A percentile compares a stretch with the other conserved stretches of the same genome.
Conservation (phyloP, 208 protist genomes). For the Herpetomonas tarakana region DNA sequence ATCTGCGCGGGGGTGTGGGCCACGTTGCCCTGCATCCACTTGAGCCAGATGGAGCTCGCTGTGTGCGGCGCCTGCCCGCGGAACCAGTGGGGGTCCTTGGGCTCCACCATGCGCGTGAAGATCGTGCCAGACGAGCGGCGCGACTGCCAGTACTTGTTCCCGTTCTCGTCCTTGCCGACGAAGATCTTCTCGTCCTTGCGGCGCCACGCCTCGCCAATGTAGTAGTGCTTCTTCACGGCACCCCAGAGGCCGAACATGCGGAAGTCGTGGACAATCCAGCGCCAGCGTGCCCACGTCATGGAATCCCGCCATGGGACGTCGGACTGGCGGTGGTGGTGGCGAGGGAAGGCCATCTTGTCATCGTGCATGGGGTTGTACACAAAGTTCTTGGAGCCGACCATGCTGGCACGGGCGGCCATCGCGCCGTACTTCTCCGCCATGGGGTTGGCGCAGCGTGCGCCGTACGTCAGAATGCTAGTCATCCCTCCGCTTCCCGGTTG, state of each 20-base stretch:
- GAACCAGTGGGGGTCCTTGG: conserved; percentile 86
- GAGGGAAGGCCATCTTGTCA: conserved; percentile 56
- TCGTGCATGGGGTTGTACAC: conserved; percentile 78
- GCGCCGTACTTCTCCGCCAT: conserved; percentile 64
- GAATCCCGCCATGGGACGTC: conserved; percentile 71
- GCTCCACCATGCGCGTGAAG: conserved; percentile 66
- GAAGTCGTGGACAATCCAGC: conserved; percentile 89
- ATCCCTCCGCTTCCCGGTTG: too few relatives aligned
- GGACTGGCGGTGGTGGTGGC: conserved; percentile 78
- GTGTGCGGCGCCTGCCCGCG: conserved; percentile 67
- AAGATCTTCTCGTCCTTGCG: conserved; percentile 92
- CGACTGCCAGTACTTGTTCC: conserved; percentile 87
- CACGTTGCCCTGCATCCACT: conserved; percentile 80
- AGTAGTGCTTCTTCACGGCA: conserved; percentile 69
- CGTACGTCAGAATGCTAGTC: conserved; percentile 79
- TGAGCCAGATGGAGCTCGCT: conserved; percentile 73
- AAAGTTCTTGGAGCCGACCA: conserved; percentile 85
- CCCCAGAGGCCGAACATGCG: conserved; percentile 89
- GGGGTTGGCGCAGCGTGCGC: conserved; percentile 62
- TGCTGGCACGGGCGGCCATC: conserved; percentile 58
- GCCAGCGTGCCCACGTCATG: conserved; percentile 65
- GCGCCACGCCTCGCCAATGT: conserved; percentile 86
- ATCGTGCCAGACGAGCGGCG: conserved; percentile 52
- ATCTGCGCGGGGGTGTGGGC: conserved; percentile 86
- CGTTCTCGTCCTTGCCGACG: conserved; percentile 89